These are phyloP conservation scores for Takashimella tepidaria DNA, from an alignment of 1,284 basidiomycete species.

Conservation along the genomic window DNA sequence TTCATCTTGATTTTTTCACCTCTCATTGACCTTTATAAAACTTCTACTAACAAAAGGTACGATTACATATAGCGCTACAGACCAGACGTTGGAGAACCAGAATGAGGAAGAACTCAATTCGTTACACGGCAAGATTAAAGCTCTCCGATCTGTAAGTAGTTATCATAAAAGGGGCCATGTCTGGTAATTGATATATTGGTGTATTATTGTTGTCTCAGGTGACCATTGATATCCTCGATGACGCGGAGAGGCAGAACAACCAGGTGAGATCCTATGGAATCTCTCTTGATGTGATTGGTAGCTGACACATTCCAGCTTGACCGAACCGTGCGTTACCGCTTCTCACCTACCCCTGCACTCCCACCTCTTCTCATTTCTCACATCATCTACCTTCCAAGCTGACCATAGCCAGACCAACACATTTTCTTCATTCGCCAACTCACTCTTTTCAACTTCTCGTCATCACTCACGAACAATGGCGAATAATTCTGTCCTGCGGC, in stretches of 20 bases:
- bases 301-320: slow-evolving; percentile 34
- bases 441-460: slow-evolving; percentile 44
- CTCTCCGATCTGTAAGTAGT: slow-evolving; percentile 37
- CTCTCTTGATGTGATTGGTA: neutral
- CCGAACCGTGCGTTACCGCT: slow-evolving; percentile 27
- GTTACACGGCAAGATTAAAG: slow-evolving; percentile 47
- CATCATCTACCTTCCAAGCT: neutral
- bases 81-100: slow-evolving; percentile 48
- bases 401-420: slow-evolving; percentile 30
- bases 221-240: slow-evolving; percentile 47
- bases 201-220: slow-evolving; percentile 36
- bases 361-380: neutral
- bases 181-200: neutral
- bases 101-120: slow-evolving; percentile 46
- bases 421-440: slow-evolving; percentile 41
- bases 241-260: slow-evolving; percentile 43
- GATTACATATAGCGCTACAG: slow-evolving; percentile 25
- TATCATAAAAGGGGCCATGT: neutral
- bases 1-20: neutral
- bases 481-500: slow-evolving; percentile 33
- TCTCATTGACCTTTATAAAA: too few relatives aligned
- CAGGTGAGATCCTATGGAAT: slow-evolving; percentile 24
- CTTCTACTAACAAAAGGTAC: too few relatives aligned
- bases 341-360: neutral
- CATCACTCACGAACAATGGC: slow-evolving; percentile 43